Evolutionary conservation across 257 asterid species (phyloP), one percentile per base, ranked within the genome.

Genomic region (Solanum rostratum): DNA sequence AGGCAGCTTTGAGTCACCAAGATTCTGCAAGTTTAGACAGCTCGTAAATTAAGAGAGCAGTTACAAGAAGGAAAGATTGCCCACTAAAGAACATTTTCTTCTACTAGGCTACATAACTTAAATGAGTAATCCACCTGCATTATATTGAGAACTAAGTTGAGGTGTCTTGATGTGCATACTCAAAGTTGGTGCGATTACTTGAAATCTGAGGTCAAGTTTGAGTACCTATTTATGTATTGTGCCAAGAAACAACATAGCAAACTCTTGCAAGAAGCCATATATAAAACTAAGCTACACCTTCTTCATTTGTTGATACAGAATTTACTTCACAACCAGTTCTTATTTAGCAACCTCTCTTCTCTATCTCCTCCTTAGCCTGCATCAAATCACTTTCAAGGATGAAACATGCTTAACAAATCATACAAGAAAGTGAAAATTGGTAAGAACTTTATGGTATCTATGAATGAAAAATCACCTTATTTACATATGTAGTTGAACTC

Each of bases 341-440:
- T 83, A 94, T 89, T 84, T 88, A 90, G 82, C 97, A 91, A 15
- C 98, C 97, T 89, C 86, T 88, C 55, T 83, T 90, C 81, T 91
- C 92, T 39, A 95, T 79, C 70, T 91, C 82, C 81, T 66, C 82
- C 81, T 70, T 91, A 39, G 94, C 93, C 99, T 76, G 62, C 14
- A 76, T 27, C 10, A 76, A 24, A 27, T 27, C 45, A 49, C 5
- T 76, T 43, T 46, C 39, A 76, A 46, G 57, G n/a, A 24, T 24
- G 81, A 46, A 24, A 46, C 22, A 76, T 76, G 60, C 62, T 49
- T 24, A 49, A 27, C 1, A 27, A 49, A 49, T 66, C 52, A 29
- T 33, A 24, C 6, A 63, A 69, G 13, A 70, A 10, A 50, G 63
- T 39, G 27, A 53, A 68, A 68, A 33, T 33, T 45, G 11, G n/a